Conservation (phyloP, 768 basidiomycete genomes). For the Naganishia friedmannii region DNA sequence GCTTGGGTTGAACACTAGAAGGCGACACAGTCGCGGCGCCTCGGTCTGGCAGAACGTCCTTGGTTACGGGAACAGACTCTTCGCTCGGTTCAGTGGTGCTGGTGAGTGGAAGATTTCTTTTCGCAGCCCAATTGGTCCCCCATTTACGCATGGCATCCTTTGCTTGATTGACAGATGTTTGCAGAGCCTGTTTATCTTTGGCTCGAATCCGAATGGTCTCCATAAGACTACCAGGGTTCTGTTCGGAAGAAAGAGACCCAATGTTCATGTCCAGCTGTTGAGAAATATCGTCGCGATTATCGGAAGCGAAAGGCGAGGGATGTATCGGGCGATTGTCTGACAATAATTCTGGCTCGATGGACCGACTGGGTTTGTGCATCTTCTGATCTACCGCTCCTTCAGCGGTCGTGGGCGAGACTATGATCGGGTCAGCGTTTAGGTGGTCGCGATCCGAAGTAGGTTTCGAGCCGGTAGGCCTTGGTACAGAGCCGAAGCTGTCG, state of each 20-base stretch:
- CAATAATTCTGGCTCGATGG: not conserved
- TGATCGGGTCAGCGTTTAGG: not conserved
- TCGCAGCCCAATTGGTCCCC: conserved; percentile 73
- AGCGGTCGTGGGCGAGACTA: not conserved
- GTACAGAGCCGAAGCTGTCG: not conserved
- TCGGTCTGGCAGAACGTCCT: not conserved
- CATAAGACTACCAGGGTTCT: conserved; percentile 62
- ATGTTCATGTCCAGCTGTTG: not conserved
- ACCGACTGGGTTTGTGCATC: not conserved
- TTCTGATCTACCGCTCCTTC: not conserved
- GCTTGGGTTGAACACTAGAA: not conserved
- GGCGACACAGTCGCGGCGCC: not conserved
- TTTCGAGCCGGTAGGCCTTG: not conserved
- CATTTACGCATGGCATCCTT: conserved; percentile 89
- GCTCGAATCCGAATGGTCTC: conserved; percentile 66
- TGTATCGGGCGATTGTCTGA: not conserved
- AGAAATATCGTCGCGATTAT: not conserved
- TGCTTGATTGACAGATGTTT: conserved; percentile 63
- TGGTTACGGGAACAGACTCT: not conserved
- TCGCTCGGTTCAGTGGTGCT: conserved; percentile 25
- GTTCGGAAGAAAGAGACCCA: not conserved
- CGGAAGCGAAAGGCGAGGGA: not conserved
- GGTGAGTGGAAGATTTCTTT: conserved; percentile 31
- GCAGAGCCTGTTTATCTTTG: conserved; percentile 78
- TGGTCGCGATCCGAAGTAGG: not conserved